Conservation (phyloP, 768 basidiomycete genomes). For the Porphyrellus cyaneotinctus region DNA sequence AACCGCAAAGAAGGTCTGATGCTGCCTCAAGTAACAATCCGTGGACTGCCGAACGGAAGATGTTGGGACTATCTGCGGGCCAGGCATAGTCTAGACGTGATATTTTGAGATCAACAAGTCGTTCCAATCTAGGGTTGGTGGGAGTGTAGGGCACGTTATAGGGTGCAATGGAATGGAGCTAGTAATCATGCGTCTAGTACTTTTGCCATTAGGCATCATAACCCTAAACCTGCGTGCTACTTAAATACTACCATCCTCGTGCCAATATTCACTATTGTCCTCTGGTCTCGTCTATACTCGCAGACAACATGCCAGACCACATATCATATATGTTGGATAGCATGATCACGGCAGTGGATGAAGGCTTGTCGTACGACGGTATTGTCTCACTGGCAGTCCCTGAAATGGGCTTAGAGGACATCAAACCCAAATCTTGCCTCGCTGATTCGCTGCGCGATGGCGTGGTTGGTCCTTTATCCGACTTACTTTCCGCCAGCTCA, state of each 20-base stretch:
- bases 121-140: not conserved
- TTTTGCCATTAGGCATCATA: not conserved
- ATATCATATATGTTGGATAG: not conserved
- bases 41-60: too few species aligned
- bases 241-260: not conserved
- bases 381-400: not conserved
- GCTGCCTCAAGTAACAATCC: too few species aligned
- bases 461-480: not conserved
- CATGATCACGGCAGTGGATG: not conserved
- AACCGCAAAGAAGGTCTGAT: not conserved
- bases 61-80: too few species aligned
- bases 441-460: not conserved
- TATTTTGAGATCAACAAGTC: not conserved
- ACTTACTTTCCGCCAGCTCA: not conserved
- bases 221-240: not conserved
- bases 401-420: slow-evolving; percentile 1
- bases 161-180: not conserved
- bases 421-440: not conserved
- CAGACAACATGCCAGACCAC: not conserved
- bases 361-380: not conserved
- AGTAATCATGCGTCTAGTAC: not conserved
- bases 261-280: not conserved
- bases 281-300: not conserved
- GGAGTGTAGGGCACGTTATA: not conserved
- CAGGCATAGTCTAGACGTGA: too few species aligned